These are phyloP conservation scores for Penicillium fuscoglaucum DNA, from an alignment of 2,329 filamentous ascomycete species.

Conservation along the genomic window DNA sequence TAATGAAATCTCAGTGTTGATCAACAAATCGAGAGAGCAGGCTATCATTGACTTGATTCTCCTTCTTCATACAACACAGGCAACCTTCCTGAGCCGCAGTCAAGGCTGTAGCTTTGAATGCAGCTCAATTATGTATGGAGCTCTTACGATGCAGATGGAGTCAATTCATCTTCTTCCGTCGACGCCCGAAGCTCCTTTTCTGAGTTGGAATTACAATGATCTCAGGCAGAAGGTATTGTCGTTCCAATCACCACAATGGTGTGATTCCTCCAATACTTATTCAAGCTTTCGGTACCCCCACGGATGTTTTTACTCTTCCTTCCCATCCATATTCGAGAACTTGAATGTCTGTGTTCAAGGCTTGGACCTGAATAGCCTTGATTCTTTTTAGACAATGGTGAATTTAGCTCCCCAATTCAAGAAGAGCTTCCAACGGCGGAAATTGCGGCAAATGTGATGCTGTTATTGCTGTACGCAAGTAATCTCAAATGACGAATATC, in stretches of 20 bases:
- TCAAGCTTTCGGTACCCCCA: background rate
- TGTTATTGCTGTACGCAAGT: background rate
- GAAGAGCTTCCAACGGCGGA: background rate
- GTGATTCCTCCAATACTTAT: fast-evolving
- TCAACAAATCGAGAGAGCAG: constrained; percentile 15
- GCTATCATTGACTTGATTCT: constrained; percentile 13
- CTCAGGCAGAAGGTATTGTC: background rate
- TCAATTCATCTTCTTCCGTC: background rate
- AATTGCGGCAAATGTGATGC: background rate
- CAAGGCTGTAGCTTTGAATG: constrained; percentile 27
- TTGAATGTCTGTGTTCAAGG: background rate
- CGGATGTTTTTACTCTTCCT: fast-evolving
- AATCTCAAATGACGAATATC: background rate
- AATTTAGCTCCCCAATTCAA: background rate
- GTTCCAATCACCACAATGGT: background rate
- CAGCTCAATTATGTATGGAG: constrained; percentile 27
- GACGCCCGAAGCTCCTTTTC: background rate
- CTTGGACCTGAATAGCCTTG: background rate
- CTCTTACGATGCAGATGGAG: background rate
- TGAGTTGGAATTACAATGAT: background rate
- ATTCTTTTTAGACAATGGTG: background rate
- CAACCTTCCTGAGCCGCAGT: constrained; percentile 8
- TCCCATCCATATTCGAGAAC: background rate
- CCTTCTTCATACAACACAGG: constrained; percentile 13
- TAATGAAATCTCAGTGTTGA: constrained; percentile 17